Conservation (phyloP, 306 rosid species). For the Quercus ilex region DNA sequence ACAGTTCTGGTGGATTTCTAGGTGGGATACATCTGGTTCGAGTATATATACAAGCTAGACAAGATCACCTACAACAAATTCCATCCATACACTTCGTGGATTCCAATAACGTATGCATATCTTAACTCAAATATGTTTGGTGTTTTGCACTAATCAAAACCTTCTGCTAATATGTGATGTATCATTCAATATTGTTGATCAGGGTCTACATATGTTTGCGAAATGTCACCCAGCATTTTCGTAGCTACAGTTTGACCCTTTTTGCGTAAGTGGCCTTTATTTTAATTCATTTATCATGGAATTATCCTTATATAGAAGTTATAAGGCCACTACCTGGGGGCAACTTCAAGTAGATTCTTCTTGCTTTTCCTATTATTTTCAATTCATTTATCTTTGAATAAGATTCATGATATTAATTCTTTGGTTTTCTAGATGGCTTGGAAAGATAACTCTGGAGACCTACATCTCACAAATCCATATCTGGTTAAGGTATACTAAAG, state of each 20-base stretch:
- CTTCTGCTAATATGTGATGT: slow-evolving; percentile 20
- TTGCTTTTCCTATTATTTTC: slow-evolving; percentile 17
- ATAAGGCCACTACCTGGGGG: background rate
- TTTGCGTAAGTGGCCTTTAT: slow-evolving; percentile 66
- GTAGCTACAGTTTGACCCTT: slow-evolving; percentile 73
- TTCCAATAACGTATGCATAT: slow-evolving; percentile 84
- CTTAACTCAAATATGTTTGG: slow-evolving; percentile 18
- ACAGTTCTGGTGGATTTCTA: slow-evolving; percentile 32
- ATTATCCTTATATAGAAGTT: background rate
- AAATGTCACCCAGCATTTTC: slow-evolving; percentile 76
- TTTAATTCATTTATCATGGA: background rate
- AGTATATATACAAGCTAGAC: slow-evolving; percentile 86
- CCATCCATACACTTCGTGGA: slow-evolving; percentile 98
- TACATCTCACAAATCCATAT: slow-evolving; percentile 95
- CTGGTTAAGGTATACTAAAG: slow-evolving; percentile 78
- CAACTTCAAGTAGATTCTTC: slow-evolving; percentile 1
- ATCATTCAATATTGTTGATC: slow-evolving; percentile 23
- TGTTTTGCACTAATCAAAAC: slow-evolving; percentile 4
- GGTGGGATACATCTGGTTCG: slow-evolving; percentile 89
- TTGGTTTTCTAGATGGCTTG: slow-evolving; percentile 76
- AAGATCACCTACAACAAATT: slow-evolving; percentile 78
- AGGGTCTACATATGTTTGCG: slow-evolving; percentile 88
- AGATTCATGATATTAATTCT: slow-evolving; percentile 5
- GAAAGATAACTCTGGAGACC: slow-evolving; percentile 93
- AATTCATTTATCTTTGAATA: slow-evolving; percentile 12